These are phyloP conservation scores for Neoboletus magnificus DNA, from an alignment of 768 basidiomycete genomes.

Conservation along the genomic window DNA sequence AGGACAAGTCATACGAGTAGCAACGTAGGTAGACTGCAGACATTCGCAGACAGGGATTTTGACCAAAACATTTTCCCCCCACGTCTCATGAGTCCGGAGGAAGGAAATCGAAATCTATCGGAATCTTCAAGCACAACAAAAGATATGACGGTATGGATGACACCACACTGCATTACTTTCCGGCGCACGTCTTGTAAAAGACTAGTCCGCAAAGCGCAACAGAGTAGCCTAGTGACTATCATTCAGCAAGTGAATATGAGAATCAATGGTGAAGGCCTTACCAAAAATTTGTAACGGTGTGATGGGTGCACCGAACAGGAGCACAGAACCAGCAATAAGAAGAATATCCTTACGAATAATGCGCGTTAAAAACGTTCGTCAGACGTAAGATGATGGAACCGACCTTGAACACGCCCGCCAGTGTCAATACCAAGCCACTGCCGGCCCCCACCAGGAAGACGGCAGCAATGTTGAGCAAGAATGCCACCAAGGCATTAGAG, in stretches of 20 bases:
- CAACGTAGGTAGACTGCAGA: background rate
- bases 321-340: constrained; percentile 85
- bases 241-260: background rate
- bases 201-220: constrained; percentile 84
- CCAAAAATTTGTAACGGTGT: constrained; percentile 85
- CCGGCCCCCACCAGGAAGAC: constrained; percentile 91
- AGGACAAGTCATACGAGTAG: background rate
- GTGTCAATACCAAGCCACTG: constrained; percentile 83
- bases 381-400: constrained; percentile 8
- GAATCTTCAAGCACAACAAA: background rate
- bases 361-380: constrained; percentile 9
- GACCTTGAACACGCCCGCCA: constrained; percentile 93
- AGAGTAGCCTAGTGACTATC: constrained; percentile 63
- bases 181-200: constrained; percentile 75
- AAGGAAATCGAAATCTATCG: background rate
- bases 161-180: constrained; percentile 40
- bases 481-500: constrained; percentile 83
- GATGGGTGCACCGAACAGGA: constrained; percentile 78
- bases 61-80: background rate
- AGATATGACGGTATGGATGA: too few species aligned
- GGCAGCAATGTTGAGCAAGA: constrained; percentile 87
- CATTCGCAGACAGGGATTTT: background rate
- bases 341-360: constrained; percentile 71
- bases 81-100: background rate
- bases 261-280: constrained; percentile 23